These are phyloP conservation scores for Boletus huronensis DNA, from an alignment of 768 basidiomycete genomes.

Conservation along the genomic window DNA sequence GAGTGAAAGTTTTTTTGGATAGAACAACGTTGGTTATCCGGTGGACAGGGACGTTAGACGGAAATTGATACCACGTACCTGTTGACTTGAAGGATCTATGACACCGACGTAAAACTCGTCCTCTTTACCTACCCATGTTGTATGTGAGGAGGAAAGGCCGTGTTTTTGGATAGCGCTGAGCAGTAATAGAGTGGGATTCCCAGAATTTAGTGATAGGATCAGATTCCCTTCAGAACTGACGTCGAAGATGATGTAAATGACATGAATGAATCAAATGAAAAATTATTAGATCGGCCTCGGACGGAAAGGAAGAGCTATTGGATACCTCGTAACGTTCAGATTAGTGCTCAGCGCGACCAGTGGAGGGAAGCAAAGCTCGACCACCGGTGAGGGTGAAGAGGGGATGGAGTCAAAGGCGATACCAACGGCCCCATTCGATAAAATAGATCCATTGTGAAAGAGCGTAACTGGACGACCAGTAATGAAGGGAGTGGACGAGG, in stretches of 20 bases:
- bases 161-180: conserved; percentile 47
- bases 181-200: conserved; percentile 61
- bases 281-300: background rate
- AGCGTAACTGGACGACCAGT: conserved; percentile 74
- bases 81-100: conserved; percentile 15
- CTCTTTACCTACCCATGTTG: conserved; percentile 42
- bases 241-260: background rate
- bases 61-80: background rate
- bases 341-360: conserved; percentile 40
- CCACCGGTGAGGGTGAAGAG: conserved; percentile 5
- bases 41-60: background rate
- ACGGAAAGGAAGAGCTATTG: background rate
- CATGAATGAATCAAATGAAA: background rate
- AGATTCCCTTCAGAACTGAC: conserved; percentile 67
- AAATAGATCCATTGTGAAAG: conserved; percentile 51
- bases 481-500: conserved; percentile 74
- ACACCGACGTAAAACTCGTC: conserved; percentile 58
- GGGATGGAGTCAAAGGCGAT: conserved; percentile 41
- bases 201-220: conserved; percentile 50
- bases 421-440: conserved; percentile 68
- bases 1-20: background rate
- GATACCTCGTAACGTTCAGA: conserved; percentile 55
- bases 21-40: background rate
- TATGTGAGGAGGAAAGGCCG: conserved; percentile 25
- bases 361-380: conserved; percentile 36